phyloP scores from a whole-genome alignment of 2,329 filamentous ascomycete species.

The Tolypocladium ophioglossoides region DNA sequence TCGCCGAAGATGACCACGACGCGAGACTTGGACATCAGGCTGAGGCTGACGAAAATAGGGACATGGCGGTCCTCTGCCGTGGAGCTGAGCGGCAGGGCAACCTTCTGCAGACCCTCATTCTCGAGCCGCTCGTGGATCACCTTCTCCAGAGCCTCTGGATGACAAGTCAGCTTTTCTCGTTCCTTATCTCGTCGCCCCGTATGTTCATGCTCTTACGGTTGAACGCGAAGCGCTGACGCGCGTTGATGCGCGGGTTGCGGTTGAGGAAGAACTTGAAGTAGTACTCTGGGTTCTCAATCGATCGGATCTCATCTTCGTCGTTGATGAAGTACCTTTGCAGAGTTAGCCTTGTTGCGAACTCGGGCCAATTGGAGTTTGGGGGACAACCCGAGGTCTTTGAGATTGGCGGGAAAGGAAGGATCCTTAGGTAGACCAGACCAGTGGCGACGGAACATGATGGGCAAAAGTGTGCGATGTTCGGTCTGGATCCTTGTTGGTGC shows the following conservation, averaged over 20 bases:
- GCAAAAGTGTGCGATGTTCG: background rate
- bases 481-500: background rate
- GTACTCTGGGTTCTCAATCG: conserved; percentile 52
- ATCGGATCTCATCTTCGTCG: conserved; percentile 62
- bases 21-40: conserved; percentile 42
- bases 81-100: conserved; percentile 50
- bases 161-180: background rate
- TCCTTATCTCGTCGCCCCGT: background rate
- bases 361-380: background rate
- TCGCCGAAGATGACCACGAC: conserved; percentile 70
- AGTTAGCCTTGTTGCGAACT: background rate
- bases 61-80: conserved; percentile 43
- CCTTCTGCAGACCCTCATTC: conserved; percentile 45
- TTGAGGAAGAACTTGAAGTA: conserved; percentile 68
- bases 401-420: conserved; percentile 50
- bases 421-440: conserved; percentile 62
- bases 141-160: conserved; percentile 48
- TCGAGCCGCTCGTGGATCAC: conserved; percentile 54
- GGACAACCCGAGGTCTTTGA: conserved; percentile 64
- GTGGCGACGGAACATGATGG: conserved; percentile 59
- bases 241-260: conserved; percentile 67
- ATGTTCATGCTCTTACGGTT: conserved; percentile 45
- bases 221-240: conserved; percentile 62
- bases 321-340: conserved; percentile 65
- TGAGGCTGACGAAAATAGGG: conserved; percentile 49